Evolutionary conservation across 805 yeast genomes (phyloP).

Genomic region (Sugiyamaella qingdaonensis): DNA sequence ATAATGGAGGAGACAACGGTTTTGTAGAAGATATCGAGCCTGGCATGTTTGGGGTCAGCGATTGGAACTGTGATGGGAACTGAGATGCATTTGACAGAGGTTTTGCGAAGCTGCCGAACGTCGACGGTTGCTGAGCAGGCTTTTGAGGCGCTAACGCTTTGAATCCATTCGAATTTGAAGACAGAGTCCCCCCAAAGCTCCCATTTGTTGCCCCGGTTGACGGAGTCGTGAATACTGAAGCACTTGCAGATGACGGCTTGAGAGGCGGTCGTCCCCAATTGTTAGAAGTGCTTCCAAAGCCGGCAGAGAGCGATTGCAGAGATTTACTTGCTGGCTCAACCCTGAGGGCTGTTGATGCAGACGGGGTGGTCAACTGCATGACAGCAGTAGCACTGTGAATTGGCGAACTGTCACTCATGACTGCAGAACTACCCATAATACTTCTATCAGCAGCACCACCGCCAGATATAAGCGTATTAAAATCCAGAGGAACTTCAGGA

Average conservation of each 20-base stretch:
- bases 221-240: neutral
- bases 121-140: neutral
- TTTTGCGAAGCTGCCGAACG: too few species aligned
- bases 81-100: neutral
- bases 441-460: neutral
- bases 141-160: neutral
- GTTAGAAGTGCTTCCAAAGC: neutral
- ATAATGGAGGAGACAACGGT: constrained; percentile 3
- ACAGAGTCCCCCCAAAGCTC: too few species aligned
- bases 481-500: constrained; percentile 10
- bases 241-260: neutral
- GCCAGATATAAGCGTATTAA: constrained; percentile 18
- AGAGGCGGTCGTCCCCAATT: neutral
- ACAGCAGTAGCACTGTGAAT: neutral
- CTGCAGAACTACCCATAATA: neutral
- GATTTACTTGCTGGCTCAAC: neutral
- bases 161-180: neutral
- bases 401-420: neutral
- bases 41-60: neutral
- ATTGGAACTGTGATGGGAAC: neutral
- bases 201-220: neutral
- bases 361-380: neutral
- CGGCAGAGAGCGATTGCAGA: neutral
- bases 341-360: neutral
- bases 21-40: neutral